Evolutionary conservation across 805 yeast species (phyloP).

Genomic region (Pichia cabralensis): DNA sequence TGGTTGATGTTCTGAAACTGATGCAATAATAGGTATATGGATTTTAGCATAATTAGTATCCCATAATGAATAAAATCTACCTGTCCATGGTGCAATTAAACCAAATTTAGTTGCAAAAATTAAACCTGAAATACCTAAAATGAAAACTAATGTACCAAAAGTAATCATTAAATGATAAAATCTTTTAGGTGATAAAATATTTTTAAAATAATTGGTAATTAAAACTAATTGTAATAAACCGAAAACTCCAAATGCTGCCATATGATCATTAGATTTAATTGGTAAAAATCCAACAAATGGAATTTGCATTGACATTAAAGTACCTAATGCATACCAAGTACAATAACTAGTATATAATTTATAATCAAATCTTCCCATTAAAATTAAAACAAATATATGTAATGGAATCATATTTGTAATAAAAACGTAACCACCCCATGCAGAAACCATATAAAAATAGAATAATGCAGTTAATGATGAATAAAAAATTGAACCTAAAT

Average conservation of each 20-base stretch:
- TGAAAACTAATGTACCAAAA: slow-evolving; percentile 44
- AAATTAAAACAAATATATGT: slow-evolving; percentile 79
- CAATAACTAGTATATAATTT: slow-evolving; percentile 83
- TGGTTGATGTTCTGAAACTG: slow-evolving; percentile 98
- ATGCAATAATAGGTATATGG: slow-evolving; percentile 97
- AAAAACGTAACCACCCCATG: slow-evolving; percentile 99
- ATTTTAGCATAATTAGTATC: slow-evolving; percentile 96
- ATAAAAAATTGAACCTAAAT: slow-evolving; percentile 80
- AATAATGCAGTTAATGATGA: slow-evolving; percentile 76
- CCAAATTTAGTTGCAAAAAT: slow-evolving; percentile 81
- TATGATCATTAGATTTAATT: slow-evolving; percentile 93
- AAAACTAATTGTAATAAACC: slow-evolving; percentile 90
- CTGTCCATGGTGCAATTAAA: slow-evolving; percentile 98
- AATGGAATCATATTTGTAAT: slow-evolving; percentile 95
- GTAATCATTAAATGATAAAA: slow-evolving; percentile 62
- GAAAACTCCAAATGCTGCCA: slow-evolving; percentile 96
- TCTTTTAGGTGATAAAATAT: slow-evolving; percentile 59
- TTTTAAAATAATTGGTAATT: slow-evolving; percentile 70
- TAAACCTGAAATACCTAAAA: slow-evolving; percentile 60
- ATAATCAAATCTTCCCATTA: slow-evolving; percentile 90
- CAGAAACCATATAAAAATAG: slow-evolving; percentile 97
- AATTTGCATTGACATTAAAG: slow-evolving; percentile 98
- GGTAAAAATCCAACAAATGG: slow-evolving; percentile 98
- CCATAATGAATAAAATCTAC: slow-evolving; percentile 97
- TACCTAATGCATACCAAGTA: slow-evolving; percentile 95